Evolutionary conservation across 768 basidiomycete species (phyloP), one percentile per base, ranked within the genome.

Genomic region (Tubosaeta sp.): DNA sequence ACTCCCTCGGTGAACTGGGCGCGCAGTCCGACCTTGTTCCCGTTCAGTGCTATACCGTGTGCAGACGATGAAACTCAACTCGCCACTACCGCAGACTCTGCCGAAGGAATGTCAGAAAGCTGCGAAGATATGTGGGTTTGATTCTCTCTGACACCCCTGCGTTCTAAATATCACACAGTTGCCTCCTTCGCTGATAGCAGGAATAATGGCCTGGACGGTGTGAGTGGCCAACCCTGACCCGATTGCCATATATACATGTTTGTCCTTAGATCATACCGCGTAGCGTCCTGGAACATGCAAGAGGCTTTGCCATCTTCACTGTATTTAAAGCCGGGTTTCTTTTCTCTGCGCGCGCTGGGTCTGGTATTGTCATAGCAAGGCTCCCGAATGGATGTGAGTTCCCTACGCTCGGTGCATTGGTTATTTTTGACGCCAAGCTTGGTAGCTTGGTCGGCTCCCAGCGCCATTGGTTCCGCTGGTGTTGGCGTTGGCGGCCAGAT

Each of bases 361-460:
- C 84, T 42, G 94, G 94, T 7, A 71, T 97, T 17, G 94, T 95
- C 33, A 94, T 97, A 47, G 92, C 92, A 22, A 85, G 76, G 59
- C 73, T 93, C 16, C 75, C 82, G 5, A 81, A 95, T 67, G 94
- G 92, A 60, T 74, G 91, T 93, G 64, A 72, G 91, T 74, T 22
- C 27, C 27, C 17, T 52, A 38, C 51, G 22, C 42, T 46, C 17
- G 22, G 41, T 37, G 4, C 43, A 43, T 26, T 29, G 16, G 42
- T 32, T 37, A 41, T 29, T 13, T 44, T 27, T 44, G 49, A 53
- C 26, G 32, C 31, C 11, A 44, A 25, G 86, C 82, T 78, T 38
- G 92, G 85, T 51, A 93, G 88, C 81, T 34, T 99, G 95, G 95
- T 91, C 90, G 33, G 85, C 94, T 17, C 97, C 97, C 4, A 89